phyloP scores from a whole-genome alignment of 495 filamentous ascomycete genomes.

The Aspergillus sclerotiicarbonarius region DNA sequence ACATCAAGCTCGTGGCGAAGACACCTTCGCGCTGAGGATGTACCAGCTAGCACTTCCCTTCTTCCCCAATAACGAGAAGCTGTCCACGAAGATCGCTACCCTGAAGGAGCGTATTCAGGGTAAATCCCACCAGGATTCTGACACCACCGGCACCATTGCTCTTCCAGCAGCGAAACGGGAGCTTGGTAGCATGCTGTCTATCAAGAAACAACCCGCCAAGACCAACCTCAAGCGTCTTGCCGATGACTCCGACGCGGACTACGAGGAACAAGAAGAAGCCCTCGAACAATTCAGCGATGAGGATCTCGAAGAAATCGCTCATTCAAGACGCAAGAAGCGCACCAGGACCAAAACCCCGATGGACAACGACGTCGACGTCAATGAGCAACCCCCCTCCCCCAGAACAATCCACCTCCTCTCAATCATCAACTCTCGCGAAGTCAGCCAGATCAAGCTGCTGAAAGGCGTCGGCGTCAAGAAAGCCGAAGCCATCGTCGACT shows the following conservation, averaged over 20 bases:
- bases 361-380: slow-evolving; percentile 25
- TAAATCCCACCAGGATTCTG: slow-evolving; percentile 16
- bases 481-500: slow-evolving; percentile 53
- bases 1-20: slow-evolving; percentile 78
- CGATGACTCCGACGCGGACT: slow-evolving; percentile 32
- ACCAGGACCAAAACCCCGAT: slow-evolving; percentile 30
- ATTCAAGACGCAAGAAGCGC: slow-evolving; percentile 41
- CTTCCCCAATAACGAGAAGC: slow-evolving; percentile 84
- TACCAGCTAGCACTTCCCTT: slow-evolving; percentile 80
- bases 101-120: slow-evolving; percentile 60
- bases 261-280: slow-evolving; percentile 30
- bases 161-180: slow-evolving; percentile 26
- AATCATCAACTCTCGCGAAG: slow-evolving; percentile 83
- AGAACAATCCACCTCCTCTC: slow-evolving; percentile 68
- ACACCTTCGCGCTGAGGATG: slow-evolving; percentile 75
- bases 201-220: slow-evolving; percentile 32
- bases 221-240: slow-evolving; percentile 32
- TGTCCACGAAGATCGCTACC: slow-evolving; percentile 70
- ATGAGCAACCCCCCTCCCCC: slow-evolving; percentile 53
- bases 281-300: slow-evolving; percentile 29
- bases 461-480: slow-evolving; percentile 61
- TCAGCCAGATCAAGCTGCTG: slow-evolving; percentile 62
- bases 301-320: slow-evolving; percentile 35
- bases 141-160: slow-evolving; percentile 17
- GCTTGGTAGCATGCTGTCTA: slow-evolving; percentile 41